Percentiles rank a stretch among this genome's conserved stretches.
Evolutionary conservation across 208 protist species (phyloP).

Genomic region (Leishmania braziliensis): DNA sequence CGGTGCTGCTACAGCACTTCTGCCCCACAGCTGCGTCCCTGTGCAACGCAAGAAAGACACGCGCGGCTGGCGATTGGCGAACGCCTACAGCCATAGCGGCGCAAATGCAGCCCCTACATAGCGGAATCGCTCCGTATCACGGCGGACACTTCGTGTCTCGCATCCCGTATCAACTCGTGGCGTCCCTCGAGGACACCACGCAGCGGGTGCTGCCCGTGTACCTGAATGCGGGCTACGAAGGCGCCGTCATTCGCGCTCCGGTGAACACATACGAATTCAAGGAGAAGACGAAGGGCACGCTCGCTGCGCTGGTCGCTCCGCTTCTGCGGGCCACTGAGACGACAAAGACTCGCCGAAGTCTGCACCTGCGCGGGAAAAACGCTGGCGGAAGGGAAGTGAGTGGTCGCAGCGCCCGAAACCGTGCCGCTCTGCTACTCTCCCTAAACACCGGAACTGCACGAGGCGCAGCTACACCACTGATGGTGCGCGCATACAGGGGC

Average conservation of each 20-base stretch:
- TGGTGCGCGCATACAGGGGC: conserved; percentile 22
- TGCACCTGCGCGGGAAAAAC: background rate
- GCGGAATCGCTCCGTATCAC: conserved; percentile 15
- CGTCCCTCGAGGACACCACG: conserved; percentile 61
- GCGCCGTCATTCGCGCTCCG: conserved; percentile 76
- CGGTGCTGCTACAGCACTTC: conserved; percentile 46
- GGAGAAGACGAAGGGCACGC: conserved; percentile 65
- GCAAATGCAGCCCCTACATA: background rate
- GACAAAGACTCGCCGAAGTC: background rate
- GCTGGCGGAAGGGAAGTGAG: background rate
- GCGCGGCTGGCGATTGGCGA: background rate
- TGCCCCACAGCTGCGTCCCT: conserved; percentile 9
- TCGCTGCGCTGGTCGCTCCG: conserved; percentile 48
- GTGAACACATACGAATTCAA: conserved; percentile 79
- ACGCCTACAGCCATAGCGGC: background rate
- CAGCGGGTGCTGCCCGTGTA: conserved; percentile 53
- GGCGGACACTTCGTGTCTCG: conserved; percentile 64
- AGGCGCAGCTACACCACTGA: background rate
- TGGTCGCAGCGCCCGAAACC: conserved; percentile 10
- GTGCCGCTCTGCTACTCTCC: conserved; percentile 14
- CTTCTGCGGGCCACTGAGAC: conserved; percentile 24
- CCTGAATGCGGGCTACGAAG: conserved; percentile 67
- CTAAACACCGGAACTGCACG: conserved; percentile 3
- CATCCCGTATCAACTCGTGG: conserved; percentile 60
- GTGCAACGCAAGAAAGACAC: background rate